Percentiles rank a stretch among this genome's conserved stretches.
These are phyloP conservation scores for Pleurotus eryngii DNA, from an alignment of 768 basidiomycete genomes.

Conservation along the genomic window DNA sequence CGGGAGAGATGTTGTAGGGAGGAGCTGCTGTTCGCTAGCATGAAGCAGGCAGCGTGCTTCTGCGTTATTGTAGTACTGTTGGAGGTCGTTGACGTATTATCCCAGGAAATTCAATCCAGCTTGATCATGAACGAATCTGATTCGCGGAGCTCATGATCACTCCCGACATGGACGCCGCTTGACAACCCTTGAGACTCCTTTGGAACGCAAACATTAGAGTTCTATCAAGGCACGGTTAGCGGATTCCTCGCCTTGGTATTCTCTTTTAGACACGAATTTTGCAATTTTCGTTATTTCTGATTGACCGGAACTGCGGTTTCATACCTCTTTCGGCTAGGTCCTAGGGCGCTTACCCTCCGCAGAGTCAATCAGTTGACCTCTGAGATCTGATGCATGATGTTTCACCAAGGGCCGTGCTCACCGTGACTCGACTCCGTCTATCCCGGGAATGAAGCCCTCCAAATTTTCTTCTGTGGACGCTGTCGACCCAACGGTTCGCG, in stretches of 20 bases:
- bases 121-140: slow-evolving; percentile 42
- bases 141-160: slow-evolving; percentile 28
- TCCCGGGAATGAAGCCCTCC: background rate
- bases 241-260: slow-evolving; percentile 24
- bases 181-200: slow-evolving; percentile 42
- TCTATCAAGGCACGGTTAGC: slow-evolving; percentile 41
- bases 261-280: slow-evolving; percentile 41
- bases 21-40: slow-evolving; percentile 30
- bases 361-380: slow-evolving; percentile 7
- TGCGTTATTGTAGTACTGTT: slow-evolving; percentile 35
- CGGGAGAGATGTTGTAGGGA: background rate
- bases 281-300: slow-evolving; percentile 42
- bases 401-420: slow-evolving; percentile 6
- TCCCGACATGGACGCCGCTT: slow-evolving; percentile 33
- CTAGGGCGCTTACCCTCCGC: slow-evolving; percentile 18
- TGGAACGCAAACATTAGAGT: slow-evolving; percentile 26
- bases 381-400: no score
- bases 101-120: slow-evolving; percentile 38
- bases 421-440: slow-evolving; percentile 1
- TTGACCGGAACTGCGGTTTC: slow-evolving; percentile 47
- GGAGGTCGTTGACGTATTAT: slow-evolving; percentile 43
- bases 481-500: background rate
- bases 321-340: slow-evolving; percentile 44
- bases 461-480: background rate
- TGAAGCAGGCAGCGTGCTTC: slow-evolving; percentile 24